Evolutionary conservation across 495 filamentous ascomycete genomes (phyloP).

Genomic region (Xylaria telfairii): DNA sequence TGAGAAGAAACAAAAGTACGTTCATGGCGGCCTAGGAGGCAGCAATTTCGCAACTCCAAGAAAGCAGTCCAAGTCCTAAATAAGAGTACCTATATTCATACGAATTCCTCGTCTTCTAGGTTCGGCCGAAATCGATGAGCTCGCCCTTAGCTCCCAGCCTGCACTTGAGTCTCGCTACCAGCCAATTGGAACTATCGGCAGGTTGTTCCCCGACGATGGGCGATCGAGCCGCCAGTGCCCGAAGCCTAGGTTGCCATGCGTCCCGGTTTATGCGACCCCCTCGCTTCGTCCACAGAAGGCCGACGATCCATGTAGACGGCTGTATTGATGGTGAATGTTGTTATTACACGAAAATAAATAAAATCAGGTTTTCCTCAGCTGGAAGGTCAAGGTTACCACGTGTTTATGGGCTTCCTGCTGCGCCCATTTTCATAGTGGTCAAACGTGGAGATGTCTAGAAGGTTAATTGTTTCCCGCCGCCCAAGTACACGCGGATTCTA

Average conservation of each 20-base stretch:
- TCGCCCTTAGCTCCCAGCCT: constrained; percentile 31
- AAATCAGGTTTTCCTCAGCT: constrained; percentile 46
- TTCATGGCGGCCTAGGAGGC: constrained; percentile 86
- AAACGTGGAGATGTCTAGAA: constrained; percentile 42
- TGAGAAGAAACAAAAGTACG: constrained; percentile 99
- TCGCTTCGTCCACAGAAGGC: constrained; percentile 27
- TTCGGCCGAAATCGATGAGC: constrained; percentile 89
- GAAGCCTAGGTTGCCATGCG: constrained; percentile 10
- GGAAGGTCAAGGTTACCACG: constrained; percentile 37
- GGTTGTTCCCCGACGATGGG: constrained; percentile 20
- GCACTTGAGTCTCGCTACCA: constrained; percentile 33
- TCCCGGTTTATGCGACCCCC: constrained; percentile 25
- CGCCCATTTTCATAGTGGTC: constrained; percentile 31
- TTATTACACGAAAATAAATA: constrained; percentile 45
- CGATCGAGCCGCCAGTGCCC: constrained; percentile 16
- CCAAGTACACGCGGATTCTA: constrained; percentile 39
- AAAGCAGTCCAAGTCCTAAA: constrained; percentile 87
- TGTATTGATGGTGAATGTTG: constrained; percentile 35
- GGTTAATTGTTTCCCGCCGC: constrained; percentile 43
- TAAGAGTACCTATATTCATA: constrained; percentile 73
- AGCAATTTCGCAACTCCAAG: constrained; percentile 88
- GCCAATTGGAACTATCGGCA: constrained; percentile 36
- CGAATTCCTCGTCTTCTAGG: constrained; percentile 89
- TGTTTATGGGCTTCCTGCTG: constrained; percentile 18
- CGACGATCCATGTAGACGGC: constrained; percentile 26